Conservation (phyloP, 306 rosid species). For the Lablab purpureus region DNA sequence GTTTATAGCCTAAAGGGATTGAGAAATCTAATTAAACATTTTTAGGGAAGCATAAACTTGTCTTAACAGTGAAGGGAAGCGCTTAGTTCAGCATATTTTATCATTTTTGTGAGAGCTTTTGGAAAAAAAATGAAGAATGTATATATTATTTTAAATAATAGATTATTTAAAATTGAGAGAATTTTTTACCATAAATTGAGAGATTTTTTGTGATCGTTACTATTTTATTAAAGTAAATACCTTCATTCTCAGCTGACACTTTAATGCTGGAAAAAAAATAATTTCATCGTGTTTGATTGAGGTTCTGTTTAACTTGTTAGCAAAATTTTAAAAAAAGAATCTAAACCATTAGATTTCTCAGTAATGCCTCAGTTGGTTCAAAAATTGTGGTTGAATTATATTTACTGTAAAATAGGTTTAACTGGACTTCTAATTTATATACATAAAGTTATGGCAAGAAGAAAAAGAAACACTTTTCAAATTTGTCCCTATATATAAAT, state of each 20-base stretch:
- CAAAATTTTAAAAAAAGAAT: background rate
- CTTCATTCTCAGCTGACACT: background rate
- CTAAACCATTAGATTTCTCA: background rate
- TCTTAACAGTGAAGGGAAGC: background rate
- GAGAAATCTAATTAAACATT: background rate
- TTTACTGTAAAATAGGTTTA: background rate
- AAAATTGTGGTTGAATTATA: background rate
- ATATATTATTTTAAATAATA: too few species aligned
- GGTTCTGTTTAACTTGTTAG: background rate
- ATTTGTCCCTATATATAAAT: background rate
- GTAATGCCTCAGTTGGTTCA: background rate
- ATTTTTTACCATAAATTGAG: background rate
- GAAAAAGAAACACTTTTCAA: background rate
- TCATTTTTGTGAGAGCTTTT: background rate
- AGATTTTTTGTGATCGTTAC: too few species aligned
- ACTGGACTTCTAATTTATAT: background rate
- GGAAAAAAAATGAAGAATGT: background rate
- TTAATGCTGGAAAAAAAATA: background rate
- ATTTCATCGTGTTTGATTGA: background rate
- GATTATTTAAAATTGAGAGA: too few species aligned
- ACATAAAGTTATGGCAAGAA: background rate
- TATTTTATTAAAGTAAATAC: background rate
- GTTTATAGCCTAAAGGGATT: background rate
- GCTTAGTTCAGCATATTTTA: background rate
- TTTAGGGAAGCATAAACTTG: background rate